A percentile compares a stretch with the other conserved stretches of the same genome.
Evolutionary conservation across 2,329 filamentous ascomycete species (phyloP).

Genomic region (Verticillium albo-atrum): DNA sequence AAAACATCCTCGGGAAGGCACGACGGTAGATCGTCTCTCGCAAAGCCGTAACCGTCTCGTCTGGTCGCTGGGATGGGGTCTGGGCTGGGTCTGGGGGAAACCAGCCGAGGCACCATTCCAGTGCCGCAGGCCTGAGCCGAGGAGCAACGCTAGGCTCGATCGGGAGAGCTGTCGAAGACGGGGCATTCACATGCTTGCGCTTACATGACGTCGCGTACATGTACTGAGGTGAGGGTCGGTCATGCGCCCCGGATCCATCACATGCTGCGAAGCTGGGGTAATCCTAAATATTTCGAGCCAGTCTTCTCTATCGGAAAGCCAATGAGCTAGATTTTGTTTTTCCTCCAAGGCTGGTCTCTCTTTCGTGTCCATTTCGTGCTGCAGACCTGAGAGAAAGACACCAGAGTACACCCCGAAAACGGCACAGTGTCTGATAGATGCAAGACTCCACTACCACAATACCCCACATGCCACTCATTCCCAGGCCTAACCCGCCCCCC

Average conservation of each 20-base stretch:
- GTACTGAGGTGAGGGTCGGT: background rate
- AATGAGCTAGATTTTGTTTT: no score
- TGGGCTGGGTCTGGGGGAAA: constrained; percentile 1
- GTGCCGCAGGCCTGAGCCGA: constrained; percentile 8
- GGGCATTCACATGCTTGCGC: constrained; percentile 3
- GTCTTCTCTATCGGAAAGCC: no score
- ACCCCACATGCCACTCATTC: background rate
- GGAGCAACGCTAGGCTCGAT: constrained; percentile 6
- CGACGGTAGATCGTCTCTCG: background rate
- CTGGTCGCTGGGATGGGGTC: background rate
- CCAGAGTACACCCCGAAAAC: background rate
- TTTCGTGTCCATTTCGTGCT: no score
- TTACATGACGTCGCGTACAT: background rate
- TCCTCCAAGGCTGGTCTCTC: no score
- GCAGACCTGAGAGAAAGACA: background rate
- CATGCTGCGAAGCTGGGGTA: background rate
- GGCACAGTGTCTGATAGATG: background rate
- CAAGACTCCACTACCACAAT: background rate
- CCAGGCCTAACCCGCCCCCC: background rate
- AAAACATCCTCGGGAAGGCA: background rate
- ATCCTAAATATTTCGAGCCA: no score
- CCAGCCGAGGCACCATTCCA: constrained; percentile 14
- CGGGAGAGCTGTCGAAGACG: background rate
- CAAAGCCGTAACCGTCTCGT: background rate
- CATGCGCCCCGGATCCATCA: background rate